Conservation (phyloP, 83 land plant species). For the Picea mariana region DNA sequence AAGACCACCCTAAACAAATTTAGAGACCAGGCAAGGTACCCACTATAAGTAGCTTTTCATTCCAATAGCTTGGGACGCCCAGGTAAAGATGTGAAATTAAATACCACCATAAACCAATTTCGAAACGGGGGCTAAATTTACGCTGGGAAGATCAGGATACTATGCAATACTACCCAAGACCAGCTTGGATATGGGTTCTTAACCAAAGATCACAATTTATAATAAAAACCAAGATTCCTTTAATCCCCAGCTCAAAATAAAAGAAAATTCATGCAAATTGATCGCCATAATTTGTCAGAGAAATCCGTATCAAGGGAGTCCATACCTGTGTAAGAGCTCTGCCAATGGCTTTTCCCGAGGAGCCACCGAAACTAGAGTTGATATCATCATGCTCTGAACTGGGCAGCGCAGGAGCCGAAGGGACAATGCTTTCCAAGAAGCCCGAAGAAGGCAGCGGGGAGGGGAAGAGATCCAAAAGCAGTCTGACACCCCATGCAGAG, state of each 20-base stretch:
- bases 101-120: background rate
- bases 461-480: conserved; percentile 34
- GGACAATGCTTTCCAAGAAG: conserved; percentile 5
- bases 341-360: conserved; percentile 26
- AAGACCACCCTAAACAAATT: too few species aligned
- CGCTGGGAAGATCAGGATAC: too few species aligned
- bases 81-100: background rate
- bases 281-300: conserved; percentile 1
- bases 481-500: conserved; percentile 29
- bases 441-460: conserved; percentile 18
- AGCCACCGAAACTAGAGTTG: background rate
- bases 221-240: background rate
- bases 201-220: background rate
- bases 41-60: too few species aligned
- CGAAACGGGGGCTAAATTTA: too few species aligned
- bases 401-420: background rate
- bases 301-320: background rate
- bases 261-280: background rate
- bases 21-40: too few species aligned
- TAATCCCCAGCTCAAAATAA: background rate
- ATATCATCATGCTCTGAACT: conserved; percentile 8
- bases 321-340: conserved; percentile 50
- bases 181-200: background rate
- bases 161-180: background rate
- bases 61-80: background rate